A percentile compares a stretch with the other conserved stretches of the same genome.
These are phyloP conservation scores for Laetiporus sulphureus DNA, from an alignment of 1,284 basidiomycete genomes.

Conservation along the genomic window DNA sequence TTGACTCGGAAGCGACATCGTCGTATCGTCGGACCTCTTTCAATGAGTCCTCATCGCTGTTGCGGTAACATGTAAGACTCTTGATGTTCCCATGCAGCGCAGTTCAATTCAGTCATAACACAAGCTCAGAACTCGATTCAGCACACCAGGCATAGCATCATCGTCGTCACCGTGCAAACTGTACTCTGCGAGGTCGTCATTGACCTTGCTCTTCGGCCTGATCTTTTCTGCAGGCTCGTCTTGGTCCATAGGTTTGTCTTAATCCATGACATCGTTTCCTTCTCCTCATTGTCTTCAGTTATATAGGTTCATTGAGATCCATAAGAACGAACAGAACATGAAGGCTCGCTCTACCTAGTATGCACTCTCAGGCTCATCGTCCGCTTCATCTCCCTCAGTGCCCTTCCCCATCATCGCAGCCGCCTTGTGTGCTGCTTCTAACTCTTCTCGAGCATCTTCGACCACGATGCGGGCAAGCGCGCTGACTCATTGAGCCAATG, in stretches of 20 bases:
- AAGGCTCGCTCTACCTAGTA: slow-evolving; percentile 88
- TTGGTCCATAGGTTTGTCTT: slow-evolving; percentile 42
- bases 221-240: slow-evolving; percentile 13
- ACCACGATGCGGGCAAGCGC: slow-evolving; percentile 84
- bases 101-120: slow-evolving; percentile 33
- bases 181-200: slow-evolving; percentile 85
- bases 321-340: too few species aligned
- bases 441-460: slow-evolving; percentile 80
- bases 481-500: slow-evolving; percentile 88
- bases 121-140: slow-evolving; percentile 7
- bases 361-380: slow-evolving; percentile 37
- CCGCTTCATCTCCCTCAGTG: slow-evolving; percentile 53
- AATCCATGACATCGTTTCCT: slow-evolving; percentile 67
- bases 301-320: too few species aligned
- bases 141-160: slow-evolving; percentile 51
- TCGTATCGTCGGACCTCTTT: too few species aligned
- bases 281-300: slow-evolving; percentile 26
- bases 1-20: too few species aligned
- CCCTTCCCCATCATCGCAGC: slow-evolving; percentile 68
- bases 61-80: slow-evolving; percentile 86
- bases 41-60: slow-evolving; percentile 95
- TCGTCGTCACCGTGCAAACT: slow-evolving; percentile 95
- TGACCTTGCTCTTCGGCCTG: slow-evolving; percentile 29
- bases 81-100: slow-evolving; percentile 94
- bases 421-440: slow-evolving; percentile 77